phyloP scores from a whole-genome alignment of 371 early-diverging fungal genomes.

The Mortierella sp. region DNA sequence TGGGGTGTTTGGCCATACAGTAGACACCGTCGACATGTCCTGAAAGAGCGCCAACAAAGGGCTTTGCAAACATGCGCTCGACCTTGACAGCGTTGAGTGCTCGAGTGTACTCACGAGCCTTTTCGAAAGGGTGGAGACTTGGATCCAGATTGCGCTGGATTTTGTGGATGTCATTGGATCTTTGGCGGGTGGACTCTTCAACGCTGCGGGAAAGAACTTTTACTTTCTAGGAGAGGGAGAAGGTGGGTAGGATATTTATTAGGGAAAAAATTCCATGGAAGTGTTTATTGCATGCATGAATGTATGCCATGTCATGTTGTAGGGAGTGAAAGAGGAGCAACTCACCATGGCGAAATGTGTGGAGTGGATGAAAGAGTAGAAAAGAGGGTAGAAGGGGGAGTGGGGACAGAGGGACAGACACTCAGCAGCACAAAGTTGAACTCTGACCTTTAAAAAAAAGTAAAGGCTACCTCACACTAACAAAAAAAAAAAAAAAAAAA shows the following conservation, averaged over 20 bases:
- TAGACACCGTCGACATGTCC: conserved; percentile 99
- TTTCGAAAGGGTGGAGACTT: conserved; percentile 93
- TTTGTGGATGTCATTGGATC: conserved; percentile 88
- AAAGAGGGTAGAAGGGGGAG: background rate
- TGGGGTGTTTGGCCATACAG: conserved; percentile 92
- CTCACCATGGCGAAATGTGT: background rate
- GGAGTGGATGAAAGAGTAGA: background rate
- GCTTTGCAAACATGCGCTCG: conserved; percentile 98
- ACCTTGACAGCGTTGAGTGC: conserved; percentile 97
- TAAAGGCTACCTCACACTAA: too few species aligned
- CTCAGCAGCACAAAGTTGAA: too few species aligned
- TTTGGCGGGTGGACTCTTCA: conserved; percentile 85
- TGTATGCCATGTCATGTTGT: too few species aligned
- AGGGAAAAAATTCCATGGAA: background rate
- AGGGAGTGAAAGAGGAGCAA: too few species aligned
- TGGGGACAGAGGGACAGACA: background rate
- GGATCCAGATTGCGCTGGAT: conserved; percentile 96
- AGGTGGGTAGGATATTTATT: background rate
- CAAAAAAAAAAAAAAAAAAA: too few species aligned
- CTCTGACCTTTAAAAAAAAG: too few species aligned
- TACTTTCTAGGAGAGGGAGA: conserved; percentile 77
- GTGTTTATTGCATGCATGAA: too few species aligned
- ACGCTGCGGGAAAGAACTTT: conserved; percentile 89
- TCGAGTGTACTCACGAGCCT: conserved; percentile 97
- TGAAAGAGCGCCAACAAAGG: conserved; percentile 91